These are phyloP conservation scores for Epichloe hybrida DNA, from an alignment of 2,329 filamentous ascomycete species.

Conservation along the genomic window DNA sequence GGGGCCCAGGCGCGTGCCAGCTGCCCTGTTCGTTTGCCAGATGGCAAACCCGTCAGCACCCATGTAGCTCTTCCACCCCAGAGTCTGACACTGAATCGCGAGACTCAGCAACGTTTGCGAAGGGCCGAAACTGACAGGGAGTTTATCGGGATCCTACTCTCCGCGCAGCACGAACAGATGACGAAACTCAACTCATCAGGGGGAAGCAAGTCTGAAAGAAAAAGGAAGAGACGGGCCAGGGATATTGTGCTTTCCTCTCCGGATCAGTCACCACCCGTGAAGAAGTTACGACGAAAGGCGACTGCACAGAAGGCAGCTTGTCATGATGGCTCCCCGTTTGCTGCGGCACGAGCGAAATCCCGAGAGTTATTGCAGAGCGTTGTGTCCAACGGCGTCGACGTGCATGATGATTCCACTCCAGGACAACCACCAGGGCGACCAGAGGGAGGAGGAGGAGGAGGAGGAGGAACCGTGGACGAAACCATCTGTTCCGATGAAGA, in stretches of 20 bases:
- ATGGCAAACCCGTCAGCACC: conserved; percentile 8
- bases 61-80: conserved; percentile 5
- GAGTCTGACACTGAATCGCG: conserved; percentile 3
- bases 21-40: conserved; percentile 9
- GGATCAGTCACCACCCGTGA: not conserved
- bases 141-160: conserved; percentile 1
- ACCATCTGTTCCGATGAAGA: not conserved
- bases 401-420: no score
- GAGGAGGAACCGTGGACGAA: not conserved
- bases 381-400: no score
- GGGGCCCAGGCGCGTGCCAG: conserved; percentile 7
- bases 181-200: not conserved
- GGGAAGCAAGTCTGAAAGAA: not conserved
- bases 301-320: not conserved
- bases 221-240: not conserved
- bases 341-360: not conserved
- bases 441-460: not conserved
- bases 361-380: not conserved
- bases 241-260: not conserved
- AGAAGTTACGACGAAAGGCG: not conserved
- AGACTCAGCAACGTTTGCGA: conserved; percentile 5
- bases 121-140: not conserved
- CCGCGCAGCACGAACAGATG: not conserved
- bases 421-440: no score
- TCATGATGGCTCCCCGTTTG: not conserved